These are phyloP conservation scores for Casaregolazyma lundiana DNA, from an alignment of 1,139 yeast genomes.

Conservation along the genomic window DNA sequence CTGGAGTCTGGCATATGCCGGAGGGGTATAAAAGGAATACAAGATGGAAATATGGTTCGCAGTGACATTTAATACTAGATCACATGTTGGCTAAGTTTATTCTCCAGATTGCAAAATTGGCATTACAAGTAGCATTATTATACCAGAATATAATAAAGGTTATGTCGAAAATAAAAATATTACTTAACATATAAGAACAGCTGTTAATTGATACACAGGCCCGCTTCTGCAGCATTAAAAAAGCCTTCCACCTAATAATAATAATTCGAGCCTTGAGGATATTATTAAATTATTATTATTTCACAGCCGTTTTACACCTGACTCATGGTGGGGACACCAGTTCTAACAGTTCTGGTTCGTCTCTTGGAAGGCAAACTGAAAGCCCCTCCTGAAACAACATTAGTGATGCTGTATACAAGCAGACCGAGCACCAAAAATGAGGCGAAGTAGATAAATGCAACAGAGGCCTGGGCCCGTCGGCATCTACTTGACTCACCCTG, in stretches of 20 bases:
- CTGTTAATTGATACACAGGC: background rate
- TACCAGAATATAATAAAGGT: background rate
- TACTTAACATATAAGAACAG: background rate
- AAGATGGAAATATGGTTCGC: background rate
- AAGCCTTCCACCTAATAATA: background rate
- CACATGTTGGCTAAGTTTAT: background rate
- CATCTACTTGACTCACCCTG: conserved; percentile 81
- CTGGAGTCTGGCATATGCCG: conserved; percentile 71
- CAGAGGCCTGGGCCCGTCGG: conserved; percentile 90
- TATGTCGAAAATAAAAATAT: background rate
- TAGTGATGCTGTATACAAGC: conserved; percentile 54
- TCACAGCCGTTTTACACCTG: conserved; percentile 47
- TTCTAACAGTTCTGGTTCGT: conserved; percentile 53
- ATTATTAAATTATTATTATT: background rate
- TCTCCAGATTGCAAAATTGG: background rate
- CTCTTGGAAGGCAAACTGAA: conserved; percentile 50
- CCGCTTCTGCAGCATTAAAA: background rate
- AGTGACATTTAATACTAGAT: background rate
- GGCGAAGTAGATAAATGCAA: conserved; percentile 86
- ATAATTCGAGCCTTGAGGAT: background rate
- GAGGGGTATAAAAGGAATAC: conserved; percentile 1
- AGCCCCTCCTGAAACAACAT: conserved; percentile 66
- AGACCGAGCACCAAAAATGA: conserved; percentile 72
- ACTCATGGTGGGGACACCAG: conserved; percentile 85
- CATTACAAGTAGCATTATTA: background rate